Percentiles rank a stretch among this genome's conserved stretches.
phyloP scores from a whole-genome alignment of 2,329 filamentous ascomycete species.

The Podosphaera xanthii region DNA sequence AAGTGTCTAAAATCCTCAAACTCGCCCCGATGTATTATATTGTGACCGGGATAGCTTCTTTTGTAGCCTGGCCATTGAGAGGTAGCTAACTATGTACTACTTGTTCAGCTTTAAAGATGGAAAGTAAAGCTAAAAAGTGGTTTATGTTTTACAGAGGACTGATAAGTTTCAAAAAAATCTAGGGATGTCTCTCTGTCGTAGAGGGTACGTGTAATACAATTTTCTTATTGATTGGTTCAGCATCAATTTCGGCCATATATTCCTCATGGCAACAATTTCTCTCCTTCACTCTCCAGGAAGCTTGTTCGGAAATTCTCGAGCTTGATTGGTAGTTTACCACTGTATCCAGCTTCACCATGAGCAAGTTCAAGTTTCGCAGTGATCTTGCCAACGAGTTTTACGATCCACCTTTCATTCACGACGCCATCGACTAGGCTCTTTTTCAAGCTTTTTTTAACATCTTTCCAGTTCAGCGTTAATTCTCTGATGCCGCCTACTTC shows the following conservation, averaged over 20 bases:
- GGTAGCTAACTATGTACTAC: no score
- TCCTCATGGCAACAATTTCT: conserved; percentile 10
- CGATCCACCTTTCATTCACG: conserved; percentile 31
- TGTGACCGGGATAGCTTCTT: no score
- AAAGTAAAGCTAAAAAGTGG: no score
- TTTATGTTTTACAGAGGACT: no score
- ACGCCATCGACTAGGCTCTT: conserved; percentile 23
- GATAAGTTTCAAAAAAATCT: no score
- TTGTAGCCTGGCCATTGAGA: no score
- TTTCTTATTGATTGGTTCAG: neutral
- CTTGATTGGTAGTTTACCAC: conserved; percentile 22
- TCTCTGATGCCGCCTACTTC: conserved; percentile 14
- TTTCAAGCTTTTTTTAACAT: conserved; percentile 23
- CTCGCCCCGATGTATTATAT: no score
- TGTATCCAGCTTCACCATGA: conserved; percentile 27
- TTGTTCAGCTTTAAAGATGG: no score
- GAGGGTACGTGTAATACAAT: conserved; percentile 17
- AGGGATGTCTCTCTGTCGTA: no score
- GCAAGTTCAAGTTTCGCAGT: conserved; percentile 25
- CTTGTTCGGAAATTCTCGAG: conserved; percentile 8
- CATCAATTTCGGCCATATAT: neutral
- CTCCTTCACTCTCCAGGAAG: conserved; percentile 5
- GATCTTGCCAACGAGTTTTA: conserved; percentile 27
- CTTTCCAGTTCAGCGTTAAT: conserved; percentile 5
- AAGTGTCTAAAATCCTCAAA: no score